Evolutionary conservation across 2,329 filamentous ascomycete species (phyloP).

Genomic region (Lachnellula occidentalis): DNA sequence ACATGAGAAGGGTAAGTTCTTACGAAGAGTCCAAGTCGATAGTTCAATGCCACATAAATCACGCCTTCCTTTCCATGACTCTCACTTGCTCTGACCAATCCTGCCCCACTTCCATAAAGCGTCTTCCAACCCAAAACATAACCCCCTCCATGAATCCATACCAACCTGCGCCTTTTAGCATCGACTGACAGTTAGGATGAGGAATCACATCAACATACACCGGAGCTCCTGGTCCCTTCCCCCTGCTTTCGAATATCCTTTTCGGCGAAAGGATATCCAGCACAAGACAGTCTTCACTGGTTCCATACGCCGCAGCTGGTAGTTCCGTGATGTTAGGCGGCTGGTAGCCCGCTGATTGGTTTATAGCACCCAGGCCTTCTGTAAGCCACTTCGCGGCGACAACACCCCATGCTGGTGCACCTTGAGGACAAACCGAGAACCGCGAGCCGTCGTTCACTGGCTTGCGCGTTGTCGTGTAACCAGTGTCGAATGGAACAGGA

Average conservation of each 20-base stretch:
- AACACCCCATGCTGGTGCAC: slow-evolving; percentile 33
- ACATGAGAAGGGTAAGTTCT: neutral
- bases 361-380: slow-evolving; percentile 27
- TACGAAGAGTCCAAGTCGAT: slow-evolving; percentile 31
- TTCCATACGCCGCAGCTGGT: slow-evolving; percentile 6
- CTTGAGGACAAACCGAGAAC: slow-evolving; percentile 34
- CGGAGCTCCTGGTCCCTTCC: slow-evolving; percentile 6
- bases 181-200: neutral
- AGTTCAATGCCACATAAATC: slow-evolving; percentile 32
- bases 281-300: slow-evolving; percentile 42
- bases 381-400: slow-evolving; percentile 35
- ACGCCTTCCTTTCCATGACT: slow-evolving; percentile 31
- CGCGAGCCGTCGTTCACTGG: slow-evolving; percentile 30
- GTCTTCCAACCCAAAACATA: slow-evolving; percentile 38
- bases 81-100: slow-evolving; percentile 30
- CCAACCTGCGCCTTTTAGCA: slow-evolving; percentile 37
- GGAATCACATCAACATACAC: slow-evolving; percentile 9
- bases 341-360: slow-evolving; percentile 7
- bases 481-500: slow-evolving; percentile 27
- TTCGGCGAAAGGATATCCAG: slow-evolving; percentile 42
- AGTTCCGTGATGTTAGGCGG: slow-evolving; percentile 10
- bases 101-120: slow-evolving; percentile 32
- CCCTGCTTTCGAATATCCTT: slow-evolving; percentile 25
- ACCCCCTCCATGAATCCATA: slow-evolving; percentile 46
- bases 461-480: slow-evolving; percentile 20